Evolutionary conservation across 2,329 filamentous ascomycete species (phyloP).

Genomic region (Phyllosticta paracitricarpa): DNA sequence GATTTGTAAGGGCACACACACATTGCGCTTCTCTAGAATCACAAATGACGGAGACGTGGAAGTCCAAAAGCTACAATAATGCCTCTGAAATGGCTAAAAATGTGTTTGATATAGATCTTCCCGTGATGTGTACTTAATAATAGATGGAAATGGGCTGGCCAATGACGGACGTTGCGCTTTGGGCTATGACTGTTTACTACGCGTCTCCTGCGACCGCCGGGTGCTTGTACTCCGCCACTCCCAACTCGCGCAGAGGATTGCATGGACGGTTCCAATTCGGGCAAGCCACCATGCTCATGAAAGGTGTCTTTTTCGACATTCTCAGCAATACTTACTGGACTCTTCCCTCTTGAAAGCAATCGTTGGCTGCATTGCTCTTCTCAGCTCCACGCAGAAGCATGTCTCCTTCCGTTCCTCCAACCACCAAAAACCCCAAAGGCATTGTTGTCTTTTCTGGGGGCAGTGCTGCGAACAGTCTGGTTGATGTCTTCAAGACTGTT

Average conservation of each 20-base stretch:
- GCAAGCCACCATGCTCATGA: not conserved
- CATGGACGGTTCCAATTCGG: not conserved
- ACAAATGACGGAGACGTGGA: not conserved
- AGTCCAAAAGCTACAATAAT: not conserved
- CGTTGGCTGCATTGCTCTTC: not conserved
- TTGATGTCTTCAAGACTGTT: slow-evolving; percentile 70
- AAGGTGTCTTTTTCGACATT: not conserved
- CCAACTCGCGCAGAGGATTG: not conserved
- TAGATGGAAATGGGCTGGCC: not conserved
- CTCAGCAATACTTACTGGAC: not conserved
- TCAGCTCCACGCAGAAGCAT: not conserved
- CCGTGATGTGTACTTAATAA: not conserved
- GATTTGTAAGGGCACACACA: not conserved
- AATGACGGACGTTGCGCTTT: slow-evolving; percentile 1
- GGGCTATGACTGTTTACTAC: slow-evolving; percentile 1
- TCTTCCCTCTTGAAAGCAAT: not conserved
- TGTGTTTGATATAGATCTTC: not conserved
- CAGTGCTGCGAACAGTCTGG: slow-evolving; percentile 86
- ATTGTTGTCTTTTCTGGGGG: slow-evolving; percentile 87
- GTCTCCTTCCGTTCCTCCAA: slow-evolving; percentile 12
- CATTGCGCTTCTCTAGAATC: not conserved
- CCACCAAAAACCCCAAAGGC: slow-evolving; percentile 31
- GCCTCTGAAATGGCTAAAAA: not conserved
- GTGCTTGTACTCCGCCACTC: not conserved
- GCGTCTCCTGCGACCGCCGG: not conserved